Percentiles rank a stretch among this genome's conserved stretches.
Evolutionary conservation across 805 yeast genomes (phyloP).

Genomic region (Hanseniaspora nectarophila): DNA sequence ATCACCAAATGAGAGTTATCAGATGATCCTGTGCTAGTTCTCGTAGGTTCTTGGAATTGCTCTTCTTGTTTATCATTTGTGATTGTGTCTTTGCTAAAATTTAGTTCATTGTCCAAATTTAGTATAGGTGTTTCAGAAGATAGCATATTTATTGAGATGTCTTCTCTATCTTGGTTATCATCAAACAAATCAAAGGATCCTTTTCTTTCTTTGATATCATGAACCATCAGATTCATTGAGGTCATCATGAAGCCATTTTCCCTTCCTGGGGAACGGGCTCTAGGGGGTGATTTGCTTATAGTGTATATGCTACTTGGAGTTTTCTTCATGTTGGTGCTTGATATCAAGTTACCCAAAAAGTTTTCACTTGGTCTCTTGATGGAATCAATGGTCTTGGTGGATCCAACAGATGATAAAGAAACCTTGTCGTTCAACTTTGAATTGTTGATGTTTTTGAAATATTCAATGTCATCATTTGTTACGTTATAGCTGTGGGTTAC

Average conservation of each 20-base stretch:
- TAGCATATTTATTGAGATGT: neutral
- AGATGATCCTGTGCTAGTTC: constrained; percentile 1
- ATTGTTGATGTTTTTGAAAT: neutral
- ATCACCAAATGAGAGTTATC: constrained; percentile 8
- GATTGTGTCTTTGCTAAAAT: neutral
- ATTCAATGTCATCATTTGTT: neutral
- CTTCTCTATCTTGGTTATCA: neutral
- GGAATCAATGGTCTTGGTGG: constrained; percentile 12
- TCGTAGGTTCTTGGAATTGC: neutral
- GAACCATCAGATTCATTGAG: constrained; percentile 1
- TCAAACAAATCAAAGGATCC: constrained; percentile 4
- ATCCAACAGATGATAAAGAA: constrained; percentile 14
- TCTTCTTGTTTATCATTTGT: neutral
- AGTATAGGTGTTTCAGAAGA: constrained; percentile 2
- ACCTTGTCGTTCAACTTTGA: neutral
- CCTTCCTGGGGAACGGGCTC: constrained; percentile 1
- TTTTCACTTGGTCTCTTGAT: constrained; percentile 15
- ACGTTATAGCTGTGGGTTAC: constrained; percentile 3
- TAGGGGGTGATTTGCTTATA: constrained; percentile 4
- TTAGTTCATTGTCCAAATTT: neutral
- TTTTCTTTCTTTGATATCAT: neutral
- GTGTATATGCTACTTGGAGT: neutral
- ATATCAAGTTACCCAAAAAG: constrained; percentile 6
- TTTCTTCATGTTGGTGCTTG: neutral
- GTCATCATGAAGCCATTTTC: constrained; percentile 2